Percentiles rank a stretch among this genome's conserved stretches.
These are phyloP conservation scores for Cladosporium sp. DNA, from an alignment of 2,329 filamentous ascomycete species.

Conservation along the genomic window DNA sequence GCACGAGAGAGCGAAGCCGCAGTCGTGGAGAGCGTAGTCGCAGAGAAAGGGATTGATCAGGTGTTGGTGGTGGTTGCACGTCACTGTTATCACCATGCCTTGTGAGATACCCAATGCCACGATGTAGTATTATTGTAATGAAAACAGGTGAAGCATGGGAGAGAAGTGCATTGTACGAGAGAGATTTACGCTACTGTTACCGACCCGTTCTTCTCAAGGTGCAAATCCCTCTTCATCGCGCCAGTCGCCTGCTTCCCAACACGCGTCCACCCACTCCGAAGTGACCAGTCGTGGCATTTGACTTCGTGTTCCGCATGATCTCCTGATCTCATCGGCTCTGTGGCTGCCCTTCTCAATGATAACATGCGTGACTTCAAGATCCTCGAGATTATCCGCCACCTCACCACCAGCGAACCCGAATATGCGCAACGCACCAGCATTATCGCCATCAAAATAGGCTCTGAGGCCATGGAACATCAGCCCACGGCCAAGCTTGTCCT, in stretches of 20 bases:
- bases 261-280: slow-evolving; percentile 69
- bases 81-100: background rate
- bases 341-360: slow-evolving; percentile 51
- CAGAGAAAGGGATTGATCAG: slow-evolving; percentile 4
- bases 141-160: background rate
- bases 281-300: slow-evolving; percentile 66
- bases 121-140: too few relatives aligned
- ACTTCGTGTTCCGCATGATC: slow-evolving; percentile 20
- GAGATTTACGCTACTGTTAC: background rate
- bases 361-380: slow-evolving; percentile 65
- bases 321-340: slow-evolving; percentile 30
- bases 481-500: slow-evolving; percentile 36
- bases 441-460: slow-evolving; percentile 39
- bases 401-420: slow-evolving; percentile 65
- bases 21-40: slow-evolving; percentile 11
- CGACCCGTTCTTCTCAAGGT: background rate
- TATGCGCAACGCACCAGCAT: slow-evolving; percentile 27
- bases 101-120: too few relatives aligned
- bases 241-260: slow-evolving; percentile 73
- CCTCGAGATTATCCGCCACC: slow-evolving; percentile 49
- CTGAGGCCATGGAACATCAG: slow-evolving; percentile 50
- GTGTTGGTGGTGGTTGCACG: background rate
- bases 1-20: slow-evolving; percentile 13
- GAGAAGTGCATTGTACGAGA: background rate
- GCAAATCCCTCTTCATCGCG: slow-evolving; percentile 66